Evolutionary conservation across 2,329 filamentous ascomycete species (phyloP).

Genomic region (Diaporthe citriasiana): DNA sequence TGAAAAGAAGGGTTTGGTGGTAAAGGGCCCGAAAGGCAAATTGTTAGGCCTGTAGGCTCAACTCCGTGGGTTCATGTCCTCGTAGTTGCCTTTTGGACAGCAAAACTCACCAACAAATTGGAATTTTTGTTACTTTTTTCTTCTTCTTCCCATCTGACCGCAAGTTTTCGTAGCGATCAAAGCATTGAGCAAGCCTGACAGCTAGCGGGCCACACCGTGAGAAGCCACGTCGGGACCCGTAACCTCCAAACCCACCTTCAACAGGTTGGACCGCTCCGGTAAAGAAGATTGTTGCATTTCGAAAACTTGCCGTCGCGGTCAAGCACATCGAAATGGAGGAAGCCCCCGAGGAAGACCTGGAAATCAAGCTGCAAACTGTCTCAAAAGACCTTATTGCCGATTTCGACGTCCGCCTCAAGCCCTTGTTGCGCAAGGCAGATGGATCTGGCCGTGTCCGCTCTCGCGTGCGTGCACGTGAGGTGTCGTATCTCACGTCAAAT

Average conservation of each 20-base stretch:
- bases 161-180: not conserved
- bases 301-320: not conserved
- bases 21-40: not conserved
- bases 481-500: conserved; percentile 60
- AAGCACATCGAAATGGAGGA: conserved; percentile 65
- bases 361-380: conserved; percentile 73
- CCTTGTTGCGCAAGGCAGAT: conserved; percentile 67
- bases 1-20: conserved; percentile 7
- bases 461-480: conserved; percentile 65
- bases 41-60: not conserved
- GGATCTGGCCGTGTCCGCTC: conserved; percentile 62
- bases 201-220: not conserved
- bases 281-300: not conserved
- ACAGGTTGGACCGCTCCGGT: not conserved
- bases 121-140: not conserved
- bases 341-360: conserved; percentile 70
- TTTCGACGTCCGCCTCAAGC: conserved; percentile 66
- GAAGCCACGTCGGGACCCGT: not conserved
- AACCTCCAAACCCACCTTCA: not conserved
- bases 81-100: not conserved
- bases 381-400: conserved; percentile 72
- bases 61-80: not conserved
- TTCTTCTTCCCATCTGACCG: not conserved
- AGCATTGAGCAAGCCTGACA: not conserved
- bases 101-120: not conserved